Base-by-base conservation (phyloP, 2,329 filamentous ascomycete genomes). In the Dothistroma pini region DNA sequence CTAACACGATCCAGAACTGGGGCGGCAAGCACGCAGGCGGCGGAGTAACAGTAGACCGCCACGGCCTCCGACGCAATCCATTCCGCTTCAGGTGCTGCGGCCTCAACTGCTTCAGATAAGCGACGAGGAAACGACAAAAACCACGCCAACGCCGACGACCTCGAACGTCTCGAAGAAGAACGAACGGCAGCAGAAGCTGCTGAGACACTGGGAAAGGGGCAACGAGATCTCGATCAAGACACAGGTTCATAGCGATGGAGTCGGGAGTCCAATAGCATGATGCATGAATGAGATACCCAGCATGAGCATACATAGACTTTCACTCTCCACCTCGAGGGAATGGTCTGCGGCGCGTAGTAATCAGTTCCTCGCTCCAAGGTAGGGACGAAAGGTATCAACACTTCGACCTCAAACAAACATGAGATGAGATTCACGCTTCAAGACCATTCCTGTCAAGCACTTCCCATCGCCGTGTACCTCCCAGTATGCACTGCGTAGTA, bases 1-100 rank as follows among this genome's bases (percentile, higher is more conserved):
- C 51, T 60, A 44, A 38, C 9, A 19, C 47, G 4, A 59, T 32
- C 34, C 35, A 67, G 65, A 66, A 74, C 62, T 79, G 66, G 53
- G 78, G 78, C 56, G 77, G 77, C 62, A 74, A 70, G 56, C 77
- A 76, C 64, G 76, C 68, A 59, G 78, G 78, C 57, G 82, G 80
- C 38, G 81, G 79, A 62, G 70, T 84, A 56, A 75, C 79, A 11
- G 80, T 80, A 61, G 80, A 83, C 73, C 79, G 78, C 66, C 77
- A 84, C 67, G 83, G 83, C 56, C 74, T 79, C 1, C 77, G 78
- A 44, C 75, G 80, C 56, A 80, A 81, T 29, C 80, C 81, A 6
- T 83, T 82, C 70, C 75, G 81, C 44, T 76, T 84, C 69, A 77
- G 77, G 35, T 73, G 77, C 63, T 80, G 81, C 50, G 76, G 77